Conservation (phyloP, 306 rosid genomes). For the Argentina anserina region DNA sequence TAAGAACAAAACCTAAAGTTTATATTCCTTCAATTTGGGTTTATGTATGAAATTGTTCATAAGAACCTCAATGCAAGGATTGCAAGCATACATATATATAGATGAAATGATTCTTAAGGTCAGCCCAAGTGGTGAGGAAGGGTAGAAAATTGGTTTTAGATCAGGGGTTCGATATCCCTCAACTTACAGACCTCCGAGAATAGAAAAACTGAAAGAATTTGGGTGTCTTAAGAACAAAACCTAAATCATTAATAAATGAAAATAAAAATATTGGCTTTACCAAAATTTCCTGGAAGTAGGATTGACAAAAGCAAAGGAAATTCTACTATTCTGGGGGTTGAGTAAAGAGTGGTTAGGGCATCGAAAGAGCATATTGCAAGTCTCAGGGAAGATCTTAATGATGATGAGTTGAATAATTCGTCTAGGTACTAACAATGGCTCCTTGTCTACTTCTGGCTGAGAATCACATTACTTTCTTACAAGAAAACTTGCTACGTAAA, state of each 20-base stretch:
- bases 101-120: not conserved
- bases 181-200: not conserved
- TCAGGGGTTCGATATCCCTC: not conserved
- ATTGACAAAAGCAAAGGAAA: not conserved
- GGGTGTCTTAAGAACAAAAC: not conserved
- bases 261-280: not conserved
- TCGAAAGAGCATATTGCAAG: not conserved
- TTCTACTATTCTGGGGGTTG: not conserved
- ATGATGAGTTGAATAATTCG: not conserved
- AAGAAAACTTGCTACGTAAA: not conserved
- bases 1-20: not conserved
- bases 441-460: not conserved
- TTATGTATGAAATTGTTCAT: no score
- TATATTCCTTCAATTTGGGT: no score
- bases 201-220: not conserved
- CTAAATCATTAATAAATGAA: not conserved
- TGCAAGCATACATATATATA: not conserved
- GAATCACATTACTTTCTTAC: constrained; percentile 6
- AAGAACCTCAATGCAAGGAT: not conserved
- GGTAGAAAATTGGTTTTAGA: not conserved
- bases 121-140: not conserved
- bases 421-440: not conserved
- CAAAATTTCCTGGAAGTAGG: not conserved
- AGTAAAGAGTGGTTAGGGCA: not conserved
- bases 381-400: not conserved